A percentile compares a stretch with the other conserved stretches of the same genome.
Conservation (phyloP, 306 rosid species). For the Vigna trinervia region DNA sequence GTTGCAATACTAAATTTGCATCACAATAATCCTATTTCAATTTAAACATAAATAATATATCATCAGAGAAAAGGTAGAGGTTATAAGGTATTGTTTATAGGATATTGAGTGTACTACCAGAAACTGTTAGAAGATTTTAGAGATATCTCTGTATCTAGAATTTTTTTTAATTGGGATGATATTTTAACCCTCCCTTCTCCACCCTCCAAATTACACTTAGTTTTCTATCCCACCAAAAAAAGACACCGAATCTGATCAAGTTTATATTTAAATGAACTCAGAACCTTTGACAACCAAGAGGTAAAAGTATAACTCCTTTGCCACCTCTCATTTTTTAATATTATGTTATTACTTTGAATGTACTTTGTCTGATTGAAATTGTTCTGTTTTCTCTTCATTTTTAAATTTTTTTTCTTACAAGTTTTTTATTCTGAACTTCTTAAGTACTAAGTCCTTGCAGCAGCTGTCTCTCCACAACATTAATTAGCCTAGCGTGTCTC, state of each 20-base stretch:
- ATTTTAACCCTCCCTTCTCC: background rate
- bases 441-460: background rate
- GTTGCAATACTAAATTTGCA: slow-evolving; percentile 9
- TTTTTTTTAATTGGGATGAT: background rate
- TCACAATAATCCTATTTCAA: background rate
- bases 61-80: background rate
- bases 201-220: background rate
- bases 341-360: slow-evolving; percentile 19
- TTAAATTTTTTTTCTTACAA: too few relatives aligned
- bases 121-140: too few relatives aligned
- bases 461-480: background rate
- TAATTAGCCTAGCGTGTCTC: slow-evolving; percentile 8
- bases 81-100: background rate
- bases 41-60: slow-evolving; percentile 11
- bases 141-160: too few relatives aligned
- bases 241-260: background rate
- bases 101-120: too few relatives aligned
- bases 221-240: slow-evolving; percentile 13
- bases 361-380: slow-evolving; percentile 15
- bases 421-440: background rate
- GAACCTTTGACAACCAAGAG: slow-evolving; percentile 26
- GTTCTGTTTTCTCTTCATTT: too few relatives aligned
- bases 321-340: slow-evolving; percentile 25
- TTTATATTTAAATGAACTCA: slow-evolving; percentile 29
- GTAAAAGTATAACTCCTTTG: slow-evolving; percentile 1